Evolutionary conservation across 768 basidiomycete genomes (phyloP), one percentile per base, ranked within the genome.

Genomic region (Neoboletus magnificus): DNA sequence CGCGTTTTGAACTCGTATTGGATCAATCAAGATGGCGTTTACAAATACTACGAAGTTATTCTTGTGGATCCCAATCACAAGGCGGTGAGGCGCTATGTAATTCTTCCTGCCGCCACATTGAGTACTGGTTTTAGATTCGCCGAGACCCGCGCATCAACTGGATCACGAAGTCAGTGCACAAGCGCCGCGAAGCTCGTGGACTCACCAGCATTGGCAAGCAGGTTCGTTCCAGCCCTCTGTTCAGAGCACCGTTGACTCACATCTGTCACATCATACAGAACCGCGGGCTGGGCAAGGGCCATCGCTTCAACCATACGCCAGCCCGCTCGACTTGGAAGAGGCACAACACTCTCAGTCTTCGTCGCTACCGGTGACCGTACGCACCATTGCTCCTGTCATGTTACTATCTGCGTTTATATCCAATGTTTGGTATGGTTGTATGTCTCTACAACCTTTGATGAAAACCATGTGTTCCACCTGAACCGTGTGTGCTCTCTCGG

Each of bases 1-100:
- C 86, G 97, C 53, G 97, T 99, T 62, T 73, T 97, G 67, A 97
- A 96, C 79, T 98, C 96, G 45, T 98, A 98, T 83, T 99, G 97
- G 97, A 79, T 99, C 70, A 98, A 98, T 78, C 93, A 96, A 77
- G 94, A 98, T 71, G 93, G 94, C 76, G 91, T 97, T 30, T 97
- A 96, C 85, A 97, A 96, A 75, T 98, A 97, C 81, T 99, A 86
- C 79, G 97, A 99, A 74, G 93, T 99, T 68, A 98, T 99, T 73
- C 84, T 97, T 62, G 95, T 99, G 56, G 97, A 99, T 70, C 93
- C 93, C 56, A 86, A 72, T 71, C 93, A 96, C 80, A 95, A 93
- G 72, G 93, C 91, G 66, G 93, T 94, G 71, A 67, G 92, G 76
- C 25, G 20, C 29, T 32, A 15, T 36, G 33, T 13, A 30, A 30